A percentile compares a stretch with the other conserved stretches of the same genome.
Conservation (phyloP, 352 stramenopile species). For the Achlya hypogyna region DNA sequence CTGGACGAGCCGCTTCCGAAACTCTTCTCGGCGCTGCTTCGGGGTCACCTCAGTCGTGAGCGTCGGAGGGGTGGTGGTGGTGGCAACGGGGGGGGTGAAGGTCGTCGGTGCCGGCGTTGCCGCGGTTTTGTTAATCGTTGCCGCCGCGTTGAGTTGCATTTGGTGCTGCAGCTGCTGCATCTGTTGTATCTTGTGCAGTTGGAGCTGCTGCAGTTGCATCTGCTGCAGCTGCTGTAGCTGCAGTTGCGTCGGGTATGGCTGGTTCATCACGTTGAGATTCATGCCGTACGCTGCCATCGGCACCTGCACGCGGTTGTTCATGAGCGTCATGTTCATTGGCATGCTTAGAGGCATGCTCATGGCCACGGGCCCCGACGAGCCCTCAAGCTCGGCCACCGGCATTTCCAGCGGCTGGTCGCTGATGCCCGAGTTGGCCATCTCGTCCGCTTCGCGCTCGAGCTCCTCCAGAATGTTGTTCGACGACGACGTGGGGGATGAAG, state of each 20-base stretch:
- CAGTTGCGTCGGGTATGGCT: conserved; percentile 4
- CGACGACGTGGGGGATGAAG: conserved; percentile 20
- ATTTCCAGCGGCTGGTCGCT: conserved; percentile 76
- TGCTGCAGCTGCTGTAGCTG: conserved; percentile 53
- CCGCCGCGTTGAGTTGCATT: conserved; percentile 31
- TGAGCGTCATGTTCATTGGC: conserved; percentile 15
- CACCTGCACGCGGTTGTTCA: conserved; percentile 18
- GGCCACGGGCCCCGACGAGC: conserved; percentile 24
- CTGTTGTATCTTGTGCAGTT: conserved; percentile 70
- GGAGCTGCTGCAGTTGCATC: conserved; percentile 79
- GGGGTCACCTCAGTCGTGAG: conserved; percentile 71
- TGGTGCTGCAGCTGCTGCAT: conserved; percentile 77
- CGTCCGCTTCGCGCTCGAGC: conserved; percentile 71
- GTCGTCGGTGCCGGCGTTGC: conserved; percentile 16
- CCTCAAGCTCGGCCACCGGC: conserved; percentile 69
- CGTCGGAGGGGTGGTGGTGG: conserved; percentile 25
- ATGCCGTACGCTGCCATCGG: conserved; percentile 14
- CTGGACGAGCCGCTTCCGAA: conserved; percentile 78
- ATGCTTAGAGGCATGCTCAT: conserved; percentile 27
- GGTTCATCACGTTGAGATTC: conserved; percentile 18
- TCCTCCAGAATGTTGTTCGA: conserved; percentile 61
- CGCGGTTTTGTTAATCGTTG: conserved; percentile 5
- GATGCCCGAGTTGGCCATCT: conserved; percentile 71
- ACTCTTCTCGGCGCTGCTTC: conserved; percentile 74
- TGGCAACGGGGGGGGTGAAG: conserved; percentile 16